Evolutionary conservation across 495 filamentous ascomycete species (phyloP), one percentile per base, ranked within the genome.

Genomic region (Saxophila tyrrhenica): DNA sequence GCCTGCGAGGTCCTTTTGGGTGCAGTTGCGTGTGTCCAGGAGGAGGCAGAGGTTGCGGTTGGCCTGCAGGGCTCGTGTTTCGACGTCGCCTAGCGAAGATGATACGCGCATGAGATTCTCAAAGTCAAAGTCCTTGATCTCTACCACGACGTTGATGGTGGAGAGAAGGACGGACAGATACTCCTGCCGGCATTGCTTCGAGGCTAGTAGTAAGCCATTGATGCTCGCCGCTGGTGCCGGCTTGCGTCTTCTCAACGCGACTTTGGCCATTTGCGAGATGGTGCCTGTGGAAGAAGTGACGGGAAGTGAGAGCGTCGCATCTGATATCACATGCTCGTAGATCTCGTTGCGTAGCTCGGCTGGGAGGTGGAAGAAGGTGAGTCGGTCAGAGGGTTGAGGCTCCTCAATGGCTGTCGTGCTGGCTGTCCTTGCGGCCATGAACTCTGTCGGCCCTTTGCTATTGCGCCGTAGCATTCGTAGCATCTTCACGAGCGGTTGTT

Each of bases 351-450:
- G 55, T 13, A 62, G 20, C 11, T 51, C 46, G 1, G 39, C 32
- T 2, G 59, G 59, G 0, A 62, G 56, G 35, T 48, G 29, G 16
- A 62, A 44, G 15, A 62, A 56, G 7, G 19, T 24, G 5, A 48
- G 45, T 23, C 45, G 45, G 3, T 17, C 45, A 21, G 15, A 8
- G 41, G n/a, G 16, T 44, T 44, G 41, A n/a, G 41, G 20, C 5
- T 17, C n/a, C 41, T n/a, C 41, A 21, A 17, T 21, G 41, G 20
- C 16, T 25, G 45, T 21, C 5, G 7, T 48, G 9, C 21, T 25
- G 19, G 5, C 13, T 25, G 45, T 17, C 13, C 25, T 48, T 9
- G 25, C 5, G 45, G 41, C 7, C n/a, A 21, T 21, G 19, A n/a
- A 5, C 7, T 44, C 41, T 5, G n/a, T 44, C 5, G 41, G 41